Evolutionary conservation across 768 basidiomycete species (phyloP), one percentile per base, ranked within the genome.

Genomic region (Rhizopogon vesiculosus): DNA sequence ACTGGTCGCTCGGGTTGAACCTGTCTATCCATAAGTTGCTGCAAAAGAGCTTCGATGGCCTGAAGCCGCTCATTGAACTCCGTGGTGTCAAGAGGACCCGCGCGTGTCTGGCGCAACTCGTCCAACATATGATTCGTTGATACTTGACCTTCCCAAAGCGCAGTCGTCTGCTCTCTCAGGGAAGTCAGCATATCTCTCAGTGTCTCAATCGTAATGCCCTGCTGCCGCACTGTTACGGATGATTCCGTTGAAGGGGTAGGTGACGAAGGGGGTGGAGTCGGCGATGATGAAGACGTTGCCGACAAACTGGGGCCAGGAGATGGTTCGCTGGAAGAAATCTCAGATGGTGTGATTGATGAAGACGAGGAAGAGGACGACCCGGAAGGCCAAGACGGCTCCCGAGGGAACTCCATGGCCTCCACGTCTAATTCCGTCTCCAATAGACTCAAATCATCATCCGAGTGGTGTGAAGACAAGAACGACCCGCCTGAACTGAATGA

Each of bases 381-480:
- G 3, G 71, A 71, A 3, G 72, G 74, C 25, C 76, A 75, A 22
- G 64, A 61, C n/a, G 69, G 65, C 15, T 49, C 48, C 19, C 48
- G 16, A 16, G 48, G 39, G 15, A 49, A 58, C 35, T 57, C 57
- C 10, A 58, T 45, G 16, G 59, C 54, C 19, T 57, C 60, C 6
- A 65, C 65, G 16, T 69, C 69, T 9, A 68, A 59, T 56, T 74
- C 74, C n/a, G 63, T 62, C 56, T 65, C 75, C 74, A 78, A 64
- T 67, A 76, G 57, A 72, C 72, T 70, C 38, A 75, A 71, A 59
- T 89, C 89, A 6, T 49, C 48, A 54, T 93, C 90, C 0, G 91
- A 92, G 59, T 91, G 86, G 58, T 88, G 86, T 16, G 80, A 82
- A 3, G 79, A 80, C 48, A 83, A 60, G 63, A 76, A 83, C 0